Conservation (phyloP, 768 basidiomycete species). For the Rhodotorula babjevae region DNA sequence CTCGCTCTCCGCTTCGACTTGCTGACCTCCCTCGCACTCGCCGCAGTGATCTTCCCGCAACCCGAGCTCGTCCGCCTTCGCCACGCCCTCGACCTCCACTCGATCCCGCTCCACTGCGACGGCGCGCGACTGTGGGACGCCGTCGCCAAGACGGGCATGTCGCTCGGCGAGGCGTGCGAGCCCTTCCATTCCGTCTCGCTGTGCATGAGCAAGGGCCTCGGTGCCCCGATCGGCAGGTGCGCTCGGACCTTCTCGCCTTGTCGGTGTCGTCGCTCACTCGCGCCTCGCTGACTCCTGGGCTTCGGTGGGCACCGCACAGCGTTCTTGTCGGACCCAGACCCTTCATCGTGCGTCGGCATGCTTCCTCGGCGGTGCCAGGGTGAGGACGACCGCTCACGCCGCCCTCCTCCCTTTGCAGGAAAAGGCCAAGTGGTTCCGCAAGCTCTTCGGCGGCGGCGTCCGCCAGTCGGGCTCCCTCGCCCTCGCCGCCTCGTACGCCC, state of each 20-base stretch:
- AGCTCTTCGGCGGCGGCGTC: slow-evolving; percentile 16
- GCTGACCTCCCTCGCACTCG: not conserved
- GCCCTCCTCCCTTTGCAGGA: slow-evolving; percentile 6
- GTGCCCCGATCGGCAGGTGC: slow-evolving; percentile 56
- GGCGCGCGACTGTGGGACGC: slow-evolving; percentile 95
- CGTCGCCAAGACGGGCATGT: slow-evolving; percentile 57
- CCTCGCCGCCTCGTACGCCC: slow-evolving; percentile 74
- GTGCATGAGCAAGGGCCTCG: slow-evolving; percentile 94
- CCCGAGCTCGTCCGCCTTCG: slow-evolving; percentile 76
- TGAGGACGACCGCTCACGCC: not conserved
- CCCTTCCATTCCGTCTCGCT: slow-evolving; percentile 88
- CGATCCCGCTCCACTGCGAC: slow-evolving; percentile 74
- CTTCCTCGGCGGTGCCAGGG: too few species aligned
- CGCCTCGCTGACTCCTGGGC: not conserved
- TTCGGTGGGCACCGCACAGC: too few species aligned
- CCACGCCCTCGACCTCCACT: slow-evolving; percentile 60
- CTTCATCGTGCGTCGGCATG: slow-evolving; percentile 57
- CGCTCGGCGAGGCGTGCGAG: slow-evolving; percentile 66
- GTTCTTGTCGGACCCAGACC: slow-evolving; percentile 70
- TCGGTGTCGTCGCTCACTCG: not conserved
- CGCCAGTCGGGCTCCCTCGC: slow-evolving; percentile 54
- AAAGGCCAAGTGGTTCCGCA: slow-evolving; percentile 13
- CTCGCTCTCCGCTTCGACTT: not conserved
- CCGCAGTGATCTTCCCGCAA: slow-evolving; percentile 53
- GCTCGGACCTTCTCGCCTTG: not conserved